These are phyloP conservation scores for Pythium brassicae DNA, from an alignment of 352 stramenopile species.

Conservation along the genomic window DNA sequence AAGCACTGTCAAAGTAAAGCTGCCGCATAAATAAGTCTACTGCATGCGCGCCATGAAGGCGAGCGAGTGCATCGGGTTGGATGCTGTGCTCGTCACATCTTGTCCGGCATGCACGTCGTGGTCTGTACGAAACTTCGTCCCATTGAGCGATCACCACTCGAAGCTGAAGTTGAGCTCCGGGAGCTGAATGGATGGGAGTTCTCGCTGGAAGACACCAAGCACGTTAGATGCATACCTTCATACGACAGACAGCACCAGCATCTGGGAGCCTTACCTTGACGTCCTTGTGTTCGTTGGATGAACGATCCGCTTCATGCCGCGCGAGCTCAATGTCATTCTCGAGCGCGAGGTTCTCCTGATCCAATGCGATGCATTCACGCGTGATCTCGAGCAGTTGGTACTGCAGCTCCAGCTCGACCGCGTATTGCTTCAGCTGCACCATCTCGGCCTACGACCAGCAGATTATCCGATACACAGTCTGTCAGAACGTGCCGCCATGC, in stretches of 20 bases:
- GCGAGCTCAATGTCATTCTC: conserved; percentile 8
- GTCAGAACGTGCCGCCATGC: too few relatives aligned
- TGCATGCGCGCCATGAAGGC: too few relatives aligned
- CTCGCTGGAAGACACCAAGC: background rate
- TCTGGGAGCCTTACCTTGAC: conserved; percentile 3
- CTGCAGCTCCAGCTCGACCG: conserved; percentile 17
- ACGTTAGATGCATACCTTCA: background rate
- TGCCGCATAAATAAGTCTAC: too few relatives aligned
- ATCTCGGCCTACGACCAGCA: conserved; percentile 14
- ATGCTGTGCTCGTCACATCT: too few relatives aligned
- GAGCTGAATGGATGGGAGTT: conserved; percentile 6
- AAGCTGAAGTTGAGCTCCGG: conserved; percentile 9
- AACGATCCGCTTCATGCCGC: conserved; percentile 2
- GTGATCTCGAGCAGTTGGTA: conserved; percentile 15
- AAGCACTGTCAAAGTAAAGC: too few relatives aligned
- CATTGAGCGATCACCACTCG: conserved; percentile 10
- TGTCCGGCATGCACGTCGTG: background rate
- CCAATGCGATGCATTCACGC: conserved; percentile 4
- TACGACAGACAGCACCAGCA: background rate
- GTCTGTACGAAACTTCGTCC: background rate
- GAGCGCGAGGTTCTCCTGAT: conserved; percentile 8
- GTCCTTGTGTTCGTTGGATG: background rate
- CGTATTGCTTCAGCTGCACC: conserved; percentile 19
- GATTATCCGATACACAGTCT: too few relatives aligned
- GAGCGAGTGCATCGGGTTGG: too few relatives aligned